These are phyloP conservation scores for Tagetes erecta DNA, from an alignment of 129 eudicot genomes.

Conservation along the genomic window DNA sequence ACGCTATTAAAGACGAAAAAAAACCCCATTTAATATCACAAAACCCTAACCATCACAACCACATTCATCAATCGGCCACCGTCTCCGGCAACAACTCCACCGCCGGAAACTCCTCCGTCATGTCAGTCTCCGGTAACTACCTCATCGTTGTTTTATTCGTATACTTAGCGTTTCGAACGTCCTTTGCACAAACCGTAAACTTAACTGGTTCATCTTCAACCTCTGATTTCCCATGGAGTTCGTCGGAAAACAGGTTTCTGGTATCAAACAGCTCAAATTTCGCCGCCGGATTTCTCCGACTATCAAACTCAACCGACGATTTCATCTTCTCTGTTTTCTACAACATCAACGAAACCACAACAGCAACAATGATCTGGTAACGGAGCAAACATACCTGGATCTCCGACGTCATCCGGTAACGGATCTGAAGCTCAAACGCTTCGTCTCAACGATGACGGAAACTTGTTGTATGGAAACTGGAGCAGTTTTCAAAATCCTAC, in stretches of 20 bases:
- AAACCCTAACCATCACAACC: neutral
- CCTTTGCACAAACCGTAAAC: conserved; percentile 25
- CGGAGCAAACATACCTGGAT: conserved; percentile 34
- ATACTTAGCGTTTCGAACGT: conserved; percentile 21
- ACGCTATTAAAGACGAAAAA: conserved; percentile 7
- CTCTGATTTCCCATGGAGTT: conserved; percentile 62
- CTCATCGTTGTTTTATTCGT: too few species aligned
- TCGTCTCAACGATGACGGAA: conserved; percentile 47
- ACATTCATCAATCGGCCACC: neutral
- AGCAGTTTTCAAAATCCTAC: conserved; percentile 62
- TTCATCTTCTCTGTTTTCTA: conserved; percentile 73
- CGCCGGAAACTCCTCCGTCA: conserved; percentile 9
- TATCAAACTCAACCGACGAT: conserved; percentile 30
- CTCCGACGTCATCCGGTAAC: conserved; percentile 25
- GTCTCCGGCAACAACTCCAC: conserved; percentile 8
- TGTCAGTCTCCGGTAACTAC: neutral
- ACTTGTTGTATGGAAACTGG: conserved; percentile 55
- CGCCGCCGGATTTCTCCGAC: conserved; percentile 67
- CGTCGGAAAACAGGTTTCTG: conserved; percentile 53
- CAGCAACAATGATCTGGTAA: conserved; percentile 83
- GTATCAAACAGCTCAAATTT: conserved; percentile 65
- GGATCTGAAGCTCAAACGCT: conserved; percentile 32
- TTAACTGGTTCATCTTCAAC: conserved; percentile 21
- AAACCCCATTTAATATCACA: neutral
- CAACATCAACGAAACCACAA: conserved; percentile 34